phyloP scores from a whole-genome alignment of 768 basidiomycete genomes.

The Tephrocybe sp. region DNA sequence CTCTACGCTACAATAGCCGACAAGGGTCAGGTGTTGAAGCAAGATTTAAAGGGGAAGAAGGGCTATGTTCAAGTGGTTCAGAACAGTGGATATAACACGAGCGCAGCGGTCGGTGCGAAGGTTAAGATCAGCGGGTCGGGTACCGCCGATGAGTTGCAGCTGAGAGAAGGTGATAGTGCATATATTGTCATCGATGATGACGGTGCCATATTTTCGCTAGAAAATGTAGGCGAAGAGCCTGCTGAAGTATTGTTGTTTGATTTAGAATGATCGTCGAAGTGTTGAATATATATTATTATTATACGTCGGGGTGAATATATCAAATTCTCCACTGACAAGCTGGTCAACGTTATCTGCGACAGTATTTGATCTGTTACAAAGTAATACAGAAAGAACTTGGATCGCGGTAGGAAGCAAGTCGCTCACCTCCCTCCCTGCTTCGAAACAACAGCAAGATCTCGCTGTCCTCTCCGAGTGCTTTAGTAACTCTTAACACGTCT shows the following conservation, averaged over 20 bases:
- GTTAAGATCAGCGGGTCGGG: conserved; percentile 45
- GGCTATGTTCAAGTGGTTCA: conserved; percentile 89
- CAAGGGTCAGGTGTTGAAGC: conserved; percentile 47
- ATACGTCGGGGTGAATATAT: too few relatives aligned
- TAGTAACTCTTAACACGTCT: too few relatives aligned
- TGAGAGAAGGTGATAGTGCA: conserved; percentile 86
- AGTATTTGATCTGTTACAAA: too few relatives aligned
- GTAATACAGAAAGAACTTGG: too few relatives aligned
- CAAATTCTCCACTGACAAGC: too few relatives aligned
- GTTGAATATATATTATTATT: too few relatives aligned
- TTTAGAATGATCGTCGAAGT: conserved; percentile 39
- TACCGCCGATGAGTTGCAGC: conserved; percentile 35
- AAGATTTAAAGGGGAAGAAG: conserved; percentile 51
- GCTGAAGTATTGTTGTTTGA: conserved; percentile 84
- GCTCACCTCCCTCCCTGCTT: too few relatives aligned
- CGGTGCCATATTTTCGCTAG: conserved; percentile 39
- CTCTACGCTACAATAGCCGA: conserved; percentile 75
- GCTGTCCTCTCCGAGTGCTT: too few relatives aligned
- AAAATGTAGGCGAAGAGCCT: conserved; percentile 61
- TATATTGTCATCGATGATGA: conserved; percentile 57
- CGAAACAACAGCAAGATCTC: too few relatives aligned
- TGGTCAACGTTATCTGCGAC: too few relatives aligned
- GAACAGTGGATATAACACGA: conserved; percentile 74
- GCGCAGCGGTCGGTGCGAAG: conserved; percentile 51
- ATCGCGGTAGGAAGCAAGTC: too few relatives aligned